These are phyloP conservation scores for Aspergillus ibericus DNA, from an alignment of 2,329 filamentous ascomycete genomes.

Conservation along the genomic window DNA sequence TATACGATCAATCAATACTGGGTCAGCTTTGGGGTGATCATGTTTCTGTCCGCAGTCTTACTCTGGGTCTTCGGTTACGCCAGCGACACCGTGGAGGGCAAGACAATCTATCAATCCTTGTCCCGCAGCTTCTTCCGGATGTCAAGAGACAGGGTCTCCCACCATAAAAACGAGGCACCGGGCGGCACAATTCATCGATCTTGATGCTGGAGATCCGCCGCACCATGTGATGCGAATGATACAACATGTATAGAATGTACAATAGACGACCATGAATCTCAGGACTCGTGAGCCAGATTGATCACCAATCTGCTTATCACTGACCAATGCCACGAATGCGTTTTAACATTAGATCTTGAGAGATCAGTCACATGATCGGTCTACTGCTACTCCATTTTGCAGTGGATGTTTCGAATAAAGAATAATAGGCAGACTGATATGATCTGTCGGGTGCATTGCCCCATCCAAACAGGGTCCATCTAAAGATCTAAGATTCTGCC, in stretches of 20 bases:
- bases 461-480: conserved; percentile 5
- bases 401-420: not conserved
- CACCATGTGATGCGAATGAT: not conserved
- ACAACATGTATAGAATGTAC: not conserved
- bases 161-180: conserved; percentile 15
- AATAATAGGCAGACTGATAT: not conserved
- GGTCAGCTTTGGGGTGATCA: conserved; percentile 65
- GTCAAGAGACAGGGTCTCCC: conserved; percentile 30
- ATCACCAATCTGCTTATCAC: no score
- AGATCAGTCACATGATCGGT: not conserved
- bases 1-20: conserved; percentile 67
- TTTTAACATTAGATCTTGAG: not conserved
- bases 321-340: not conserved
- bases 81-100: conserved; percentile 60
- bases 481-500: not conserved
- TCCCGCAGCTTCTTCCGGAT: conserved; percentile 36
- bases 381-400: not conserved
- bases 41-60: conserved; percentile 58
- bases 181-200: not conserved
- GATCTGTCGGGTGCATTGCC: conserved; percentile 1
- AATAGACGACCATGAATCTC: not conserved
- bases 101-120: conserved; percentile 51
- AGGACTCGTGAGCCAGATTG: no score
- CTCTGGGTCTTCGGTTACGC: conserved; percentile 59
- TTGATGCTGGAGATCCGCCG: not conserved